Percentiles rank a stretch among this genome's conserved stretches.
phyloP scores from a whole-genome alignment of 2,329 filamentous ascomycete genomes.

The Dactylellina leptospora region DNA sequence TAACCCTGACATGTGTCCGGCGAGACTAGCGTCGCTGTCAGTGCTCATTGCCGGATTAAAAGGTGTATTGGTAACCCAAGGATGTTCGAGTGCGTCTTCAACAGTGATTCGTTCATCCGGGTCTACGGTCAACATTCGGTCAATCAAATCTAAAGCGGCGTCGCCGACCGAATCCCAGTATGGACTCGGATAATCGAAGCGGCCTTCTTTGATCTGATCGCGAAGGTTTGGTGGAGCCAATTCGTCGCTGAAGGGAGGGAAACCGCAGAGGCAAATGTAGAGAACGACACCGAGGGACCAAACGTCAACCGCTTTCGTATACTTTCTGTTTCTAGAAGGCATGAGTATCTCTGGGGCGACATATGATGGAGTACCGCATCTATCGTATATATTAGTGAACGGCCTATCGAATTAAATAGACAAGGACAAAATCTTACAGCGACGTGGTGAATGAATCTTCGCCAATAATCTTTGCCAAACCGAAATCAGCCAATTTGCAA shows the following conservation, averaged over 20 bases:
- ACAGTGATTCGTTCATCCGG: slow-evolving; percentile 84
- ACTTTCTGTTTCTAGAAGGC: slow-evolving; percentile 80
- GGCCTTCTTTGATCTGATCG: slow-evolving; percentile 78
- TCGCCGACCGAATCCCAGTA: slow-evolving; percentile 94
- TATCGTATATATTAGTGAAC: slow-evolving; percentile 19
- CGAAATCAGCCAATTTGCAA: slow-evolving; percentile 95
- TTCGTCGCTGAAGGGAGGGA: slow-evolving; percentile 96
- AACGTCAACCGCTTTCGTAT: slow-evolving; percentile 92
- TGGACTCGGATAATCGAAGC: slow-evolving; percentile 93
- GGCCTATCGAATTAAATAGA: neutral
- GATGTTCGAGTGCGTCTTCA: slow-evolving; percentile 88
- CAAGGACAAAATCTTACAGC: slow-evolving; percentile 66
- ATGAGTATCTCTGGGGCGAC: slow-evolving; percentile 95
- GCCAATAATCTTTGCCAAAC: slow-evolving; percentile 96
- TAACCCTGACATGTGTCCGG: slow-evolving; percentile 81
- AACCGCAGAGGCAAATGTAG: slow-evolving; percentile 96
- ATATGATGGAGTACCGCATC: slow-evolving; percentile 63
- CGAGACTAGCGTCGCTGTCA: slow-evolving; percentile 73
- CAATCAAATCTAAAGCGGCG: slow-evolving; percentile 88
- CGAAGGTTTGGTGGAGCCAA: slow-evolving; percentile 73
- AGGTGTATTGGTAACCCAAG: slow-evolving; percentile 77
- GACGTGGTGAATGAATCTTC: slow-evolving; percentile 98
- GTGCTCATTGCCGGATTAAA: slow-evolving; percentile 82
- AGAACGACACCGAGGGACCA: slow-evolving; percentile 98
- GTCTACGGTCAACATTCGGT: slow-evolving; percentile 91